Evolutionary conservation across 805 yeast species (phyloP).

Genomic region (Yamadazyma insecticola): DNA sequence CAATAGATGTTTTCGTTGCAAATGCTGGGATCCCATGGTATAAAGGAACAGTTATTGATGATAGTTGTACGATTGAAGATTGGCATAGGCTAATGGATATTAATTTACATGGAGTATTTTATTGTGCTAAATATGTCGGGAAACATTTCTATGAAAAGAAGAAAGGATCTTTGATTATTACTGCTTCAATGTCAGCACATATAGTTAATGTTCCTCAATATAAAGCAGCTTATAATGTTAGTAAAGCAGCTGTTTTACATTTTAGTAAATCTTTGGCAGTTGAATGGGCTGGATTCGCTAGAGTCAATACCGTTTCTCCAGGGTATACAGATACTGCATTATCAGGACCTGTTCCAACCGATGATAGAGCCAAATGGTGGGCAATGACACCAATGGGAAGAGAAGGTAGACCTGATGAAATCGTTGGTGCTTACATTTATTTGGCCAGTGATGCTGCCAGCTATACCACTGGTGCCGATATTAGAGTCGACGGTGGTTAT

Average conservation of each 20-base stretch:
- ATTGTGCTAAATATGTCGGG: constrained; percentile 30
- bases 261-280: constrained; percentile 34
- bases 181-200: constrained; percentile 38
- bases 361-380: constrained; percentile 36
- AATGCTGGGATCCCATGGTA: constrained; percentile 32
- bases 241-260: constrained; percentile 37
- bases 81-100: constrained; percentile 25
- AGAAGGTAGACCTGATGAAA: constrained; percentile 38
- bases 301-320: constrained; percentile 35
- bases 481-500: constrained; percentile 45
- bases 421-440: constrained; percentile 43
- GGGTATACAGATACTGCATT: constrained; percentile 22
- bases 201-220: constrained; percentile 36
- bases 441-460: constrained; percentile 42
- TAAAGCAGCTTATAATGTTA: constrained; percentile 40
- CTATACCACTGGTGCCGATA: constrained; percentile 42
- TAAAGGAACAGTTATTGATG: constrained; percentile 22
- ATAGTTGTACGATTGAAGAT: constrained; percentile 18
- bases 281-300: constrained; percentile 39
- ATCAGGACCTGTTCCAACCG: constrained; percentile 22
- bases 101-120: constrained; percentile 26
- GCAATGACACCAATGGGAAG: constrained; percentile 41
- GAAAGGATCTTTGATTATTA: constrained; percentile 30
- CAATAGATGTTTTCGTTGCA: constrained; percentile 26
- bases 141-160: constrained; percentile 20